Evolutionary conservation across 2,329 filamentous ascomycete species (phyloP), one percentile per base, ranked within the genome.

Genomic region (Whalleya microplaca): DNA sequence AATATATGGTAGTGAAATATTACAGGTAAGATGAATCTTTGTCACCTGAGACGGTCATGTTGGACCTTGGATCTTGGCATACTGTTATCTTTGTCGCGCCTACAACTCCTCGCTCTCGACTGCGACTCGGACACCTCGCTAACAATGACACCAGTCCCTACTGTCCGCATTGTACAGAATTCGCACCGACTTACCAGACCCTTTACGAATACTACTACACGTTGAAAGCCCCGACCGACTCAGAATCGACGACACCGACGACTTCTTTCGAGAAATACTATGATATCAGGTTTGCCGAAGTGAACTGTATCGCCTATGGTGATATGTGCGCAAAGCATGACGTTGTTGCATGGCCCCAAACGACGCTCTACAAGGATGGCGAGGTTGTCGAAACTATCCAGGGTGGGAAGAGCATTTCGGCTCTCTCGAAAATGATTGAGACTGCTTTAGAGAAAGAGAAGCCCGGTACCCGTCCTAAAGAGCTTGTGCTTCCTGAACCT

Each of bases 191-290:
- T 48, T 97, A 86, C 80, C 92, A 98, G 75, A 97, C 93, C 4
- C 75, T 94, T 14, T 96, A 98, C 80, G 95, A 99, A 77, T 97
- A 88, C 75, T 99, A 97, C 78, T 79, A 91, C 77, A 97, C 93
- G 40, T 95, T 91, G 40, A 88, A 92, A 67, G 88, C 89, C 16
- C 77, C 88, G 72, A 66, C 79, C 76, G 66, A 78, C 73, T 64
- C 83, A 77, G 75, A 82, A 76, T 66, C 79, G 72, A 61, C 84
- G 76, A 76, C 81, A 41, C 75, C 76, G 14, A 59, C 63, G 8
- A 44, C 64, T 8, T 64, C 69, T 23, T 97, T 97, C 69, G 86
- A 87, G 29, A 81, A 87, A 52, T 95, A 87, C 73, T 98, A 98
- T 75, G 86, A 94, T 74, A 94, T 96, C 74, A 87, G 90, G 66